These are phyloP conservation scores for Chrysochromulina parva DNA, from an alignment of 78 protist genomes.

Conservation along the genomic window DNA sequence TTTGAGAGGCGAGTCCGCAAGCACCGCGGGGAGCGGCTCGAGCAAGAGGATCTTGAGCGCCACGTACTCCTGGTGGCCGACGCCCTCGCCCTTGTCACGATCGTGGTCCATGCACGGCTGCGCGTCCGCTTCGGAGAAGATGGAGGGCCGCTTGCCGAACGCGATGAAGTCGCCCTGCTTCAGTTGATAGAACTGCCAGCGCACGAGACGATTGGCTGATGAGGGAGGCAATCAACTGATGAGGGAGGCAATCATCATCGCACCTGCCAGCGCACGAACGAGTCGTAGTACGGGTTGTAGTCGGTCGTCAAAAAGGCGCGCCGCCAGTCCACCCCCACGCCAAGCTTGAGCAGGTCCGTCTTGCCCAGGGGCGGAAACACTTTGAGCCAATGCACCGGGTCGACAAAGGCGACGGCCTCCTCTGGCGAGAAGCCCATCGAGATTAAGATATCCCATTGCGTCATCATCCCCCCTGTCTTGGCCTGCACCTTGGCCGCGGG, in stretches of 20 bases:
- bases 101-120: slow-evolving; percentile 99
- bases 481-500: slow-evolving; percentile 69
- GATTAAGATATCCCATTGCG: slow-evolving; percentile 93
- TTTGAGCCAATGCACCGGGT: slow-evolving; percentile 91
- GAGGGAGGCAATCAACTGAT: too few species aligned
- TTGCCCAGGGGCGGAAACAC: slow-evolving; percentile 97
- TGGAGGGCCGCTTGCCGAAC: slow-evolving; percentile 76
- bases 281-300: slow-evolving; percentile 97
- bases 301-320: slow-evolving; percentile 99
- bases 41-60: slow-evolving; percentile 85
- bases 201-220: slow-evolving; percentile 59
- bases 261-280: slow-evolving; percentile 94
- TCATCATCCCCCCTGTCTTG: slow-evolving; percentile 74
- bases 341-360: slow-evolving; percentile 85
- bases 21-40: slow-evolving; percentile 69
- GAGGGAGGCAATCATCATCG: too few species aligned
- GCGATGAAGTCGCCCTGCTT: slow-evolving; percentile 63
- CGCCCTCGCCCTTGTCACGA: slow-evolving; percentile 96
- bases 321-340: slow-evolving; percentile 95
- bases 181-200: slow-evolving; percentile 97
- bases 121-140: slow-evolving; percentile 93
- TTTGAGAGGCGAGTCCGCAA: slow-evolving; percentile 25
- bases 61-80: slow-evolving; percentile 94
- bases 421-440: slow-evolving; percentile 87
- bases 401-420: slow-evolving; percentile 85